Evolutionary conservation across 805 yeast genomes (phyloP).

Genomic region (Ogataea zsoltii): DNA sequence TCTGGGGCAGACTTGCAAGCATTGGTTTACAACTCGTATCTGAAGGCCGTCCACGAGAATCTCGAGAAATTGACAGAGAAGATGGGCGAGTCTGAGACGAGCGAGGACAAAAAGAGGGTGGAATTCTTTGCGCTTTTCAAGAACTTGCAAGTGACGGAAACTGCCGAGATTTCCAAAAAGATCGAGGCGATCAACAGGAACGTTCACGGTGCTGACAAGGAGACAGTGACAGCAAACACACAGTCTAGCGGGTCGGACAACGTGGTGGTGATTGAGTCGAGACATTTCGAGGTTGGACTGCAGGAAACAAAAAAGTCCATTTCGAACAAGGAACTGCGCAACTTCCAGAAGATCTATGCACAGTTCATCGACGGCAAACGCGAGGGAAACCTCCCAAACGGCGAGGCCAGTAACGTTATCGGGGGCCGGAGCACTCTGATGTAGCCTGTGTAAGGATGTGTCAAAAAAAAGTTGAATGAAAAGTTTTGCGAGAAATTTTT

Average conservation of each 20-base stretch:
- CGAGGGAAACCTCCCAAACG: conserved; percentile 87
- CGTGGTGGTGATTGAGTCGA: conserved; percentile 47
- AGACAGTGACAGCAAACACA: background rate
- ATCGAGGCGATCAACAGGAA: conserved; percentile 19
- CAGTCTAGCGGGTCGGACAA: conserved; percentile 14
- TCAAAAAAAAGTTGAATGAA: too few species aligned
- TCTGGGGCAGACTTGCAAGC: conserved; percentile 98
- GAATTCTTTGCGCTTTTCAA: conserved; percentile 27
- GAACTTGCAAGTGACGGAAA: conserved; percentile 7
- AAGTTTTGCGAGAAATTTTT: background rate
- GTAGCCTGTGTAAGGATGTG: conserved; percentile 35
- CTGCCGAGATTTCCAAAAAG: conserved; percentile 20
- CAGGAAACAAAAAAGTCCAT: conserved; percentile 87
- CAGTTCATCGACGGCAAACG: conserved; percentile 65
- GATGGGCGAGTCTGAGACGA: conserved; percentile 14
- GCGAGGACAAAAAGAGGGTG: conserved; percentile 7
- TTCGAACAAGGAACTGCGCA: conserved; percentile 65
- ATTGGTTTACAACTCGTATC: conserved; percentile 83
- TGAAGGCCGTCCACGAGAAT: conserved; percentile 77
- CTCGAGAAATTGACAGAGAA: conserved; percentile 49
- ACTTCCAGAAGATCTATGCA: conserved; percentile 62
- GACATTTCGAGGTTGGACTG: conserved; percentile 63
- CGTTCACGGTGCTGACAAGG: background rate
- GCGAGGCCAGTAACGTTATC: conserved; percentile 72
- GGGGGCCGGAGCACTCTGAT: conserved; percentile 85